Evolutionary conservation across 257 asterid species (phyloP).

Genomic region (Nicotiana knightiana): DNA sequence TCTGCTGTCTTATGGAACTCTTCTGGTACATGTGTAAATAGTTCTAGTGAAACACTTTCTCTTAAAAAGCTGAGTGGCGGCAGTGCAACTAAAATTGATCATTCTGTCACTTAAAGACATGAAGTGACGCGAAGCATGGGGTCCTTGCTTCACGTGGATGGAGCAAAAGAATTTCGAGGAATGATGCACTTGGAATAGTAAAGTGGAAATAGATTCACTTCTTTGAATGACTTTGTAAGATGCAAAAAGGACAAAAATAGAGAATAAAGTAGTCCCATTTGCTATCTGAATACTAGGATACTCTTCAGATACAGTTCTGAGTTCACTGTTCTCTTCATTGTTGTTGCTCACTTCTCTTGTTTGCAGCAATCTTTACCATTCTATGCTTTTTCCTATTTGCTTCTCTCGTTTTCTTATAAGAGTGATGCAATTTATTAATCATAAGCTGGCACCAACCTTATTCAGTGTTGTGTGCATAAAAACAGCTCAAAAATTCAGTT

Average conservation of each 20-base stretch:
- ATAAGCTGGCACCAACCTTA: not conserved
- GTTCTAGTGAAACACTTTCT: not conserved
- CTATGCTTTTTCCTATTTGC: not conserved
- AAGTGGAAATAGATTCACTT: not conserved
- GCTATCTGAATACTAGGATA: not conserved
- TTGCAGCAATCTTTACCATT: not conserved
- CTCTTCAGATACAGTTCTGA: not conserved
- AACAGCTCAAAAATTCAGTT: not conserved
- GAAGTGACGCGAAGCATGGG: not conserved
- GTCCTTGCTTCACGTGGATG: not conserved
- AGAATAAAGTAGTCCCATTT: not conserved
- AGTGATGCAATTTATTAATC: not conserved
- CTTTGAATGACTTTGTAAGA: not conserved
- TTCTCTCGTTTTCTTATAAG: not conserved
- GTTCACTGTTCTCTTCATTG: not conserved
- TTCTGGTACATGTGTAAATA: not conserved
- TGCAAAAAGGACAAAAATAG: not conserved
- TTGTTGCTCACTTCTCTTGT: not conserved
- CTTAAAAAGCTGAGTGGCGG: not conserved
- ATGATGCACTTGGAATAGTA: not conserved
- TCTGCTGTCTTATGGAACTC: not conserved
- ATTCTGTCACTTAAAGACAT: not conserved
- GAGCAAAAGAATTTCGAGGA: not conserved
- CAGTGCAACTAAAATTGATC: not conserved
- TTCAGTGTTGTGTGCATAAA: not conserved